Conservation (phyloP, 176 grass and related monocot genomes). For the bread wheat (Triticum aestivum) region DNA sequence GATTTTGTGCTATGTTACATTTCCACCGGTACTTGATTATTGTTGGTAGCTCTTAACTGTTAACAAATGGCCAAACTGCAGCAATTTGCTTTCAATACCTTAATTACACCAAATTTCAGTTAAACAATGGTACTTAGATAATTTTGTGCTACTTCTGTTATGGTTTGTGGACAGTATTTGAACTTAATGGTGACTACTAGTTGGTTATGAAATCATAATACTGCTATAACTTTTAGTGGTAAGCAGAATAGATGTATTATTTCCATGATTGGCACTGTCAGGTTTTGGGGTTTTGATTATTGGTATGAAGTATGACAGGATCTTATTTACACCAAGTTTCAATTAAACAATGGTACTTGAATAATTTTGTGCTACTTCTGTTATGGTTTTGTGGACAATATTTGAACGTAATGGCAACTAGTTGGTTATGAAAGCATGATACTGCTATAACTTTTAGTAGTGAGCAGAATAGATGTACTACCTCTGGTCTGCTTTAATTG, state of each 20-base stretch:
- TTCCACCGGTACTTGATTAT: background rate
- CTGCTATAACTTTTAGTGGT: background rate
- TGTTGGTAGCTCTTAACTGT: background rate
- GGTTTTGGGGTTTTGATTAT: background rate
- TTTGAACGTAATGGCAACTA: background rate
- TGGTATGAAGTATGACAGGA: background rate
- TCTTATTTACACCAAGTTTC: background rate
- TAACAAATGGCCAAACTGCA: background rate
- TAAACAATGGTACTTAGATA: background rate
- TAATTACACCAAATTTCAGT: background rate
- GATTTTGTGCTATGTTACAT: background rate
- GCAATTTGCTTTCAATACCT: background rate
- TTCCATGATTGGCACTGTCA: background rate
- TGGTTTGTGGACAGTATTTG: background rate
- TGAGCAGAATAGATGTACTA: background rate
- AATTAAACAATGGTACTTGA: background rate
- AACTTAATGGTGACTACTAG: background rate
- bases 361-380: background rate
- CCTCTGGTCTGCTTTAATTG: too few relatives aligned
- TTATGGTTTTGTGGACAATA: background rate
- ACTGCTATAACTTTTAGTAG: background rate
- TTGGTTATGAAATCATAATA: background rate
- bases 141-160: background rate
- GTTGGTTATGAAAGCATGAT: background rate
- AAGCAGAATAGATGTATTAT: background rate